Evolutionary conservation across 352 stramenopile genomes (phyloP).

Genomic region (Phytophthora litchii): DNA sequence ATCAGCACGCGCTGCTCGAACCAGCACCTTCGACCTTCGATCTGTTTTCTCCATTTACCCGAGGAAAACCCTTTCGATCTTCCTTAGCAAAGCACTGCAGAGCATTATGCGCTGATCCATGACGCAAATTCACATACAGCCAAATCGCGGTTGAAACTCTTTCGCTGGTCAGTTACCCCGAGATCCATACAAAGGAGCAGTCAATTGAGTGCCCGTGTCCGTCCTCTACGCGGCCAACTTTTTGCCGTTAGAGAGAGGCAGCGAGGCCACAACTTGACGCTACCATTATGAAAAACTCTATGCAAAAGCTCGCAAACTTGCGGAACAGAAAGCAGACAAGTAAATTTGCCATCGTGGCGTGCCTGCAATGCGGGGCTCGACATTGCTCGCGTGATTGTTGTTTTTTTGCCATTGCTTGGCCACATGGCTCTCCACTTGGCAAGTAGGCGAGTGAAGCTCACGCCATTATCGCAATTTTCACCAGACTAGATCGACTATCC

Average conservation of each 20-base stretch:
- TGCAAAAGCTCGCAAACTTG: conserved; percentile 2
- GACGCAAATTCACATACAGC: conserved; percentile 1
- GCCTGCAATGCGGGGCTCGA: conserved; percentile 11
- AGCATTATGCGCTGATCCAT: conserved; percentile 4
- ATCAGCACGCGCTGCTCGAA: conserved; percentile 24
- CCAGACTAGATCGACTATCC: conserved; percentile 23
- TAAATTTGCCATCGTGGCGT: conserved; percentile 22
- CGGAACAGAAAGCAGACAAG: conserved; percentile 1
- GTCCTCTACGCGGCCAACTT: conserved; percentile 25
- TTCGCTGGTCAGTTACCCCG: neutral
- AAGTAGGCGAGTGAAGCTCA: conserved; percentile 19
- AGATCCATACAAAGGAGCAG: conserved; percentile 9
- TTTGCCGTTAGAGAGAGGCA: conserved; percentile 27
- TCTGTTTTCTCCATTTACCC: neutral
- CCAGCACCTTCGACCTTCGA: neutral
- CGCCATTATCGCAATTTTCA: conserved; percentile 36
- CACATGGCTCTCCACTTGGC: conserved; percentile 27
- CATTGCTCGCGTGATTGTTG: conserved; percentile 18
- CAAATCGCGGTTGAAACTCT: conserved; percentile 5
- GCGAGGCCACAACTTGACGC: conserved; percentile 13
- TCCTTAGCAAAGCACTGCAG: conserved; percentile 12
- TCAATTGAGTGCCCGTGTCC: neutral
- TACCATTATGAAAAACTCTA: conserved; percentile 10
- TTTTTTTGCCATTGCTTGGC: no score
- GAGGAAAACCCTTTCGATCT: neutral